These are phyloP conservation scores for Uncinocarpus reesii DNA, from an alignment of 2,329 filamentous ascomycete species.

Conservation along the genomic window DNA sequence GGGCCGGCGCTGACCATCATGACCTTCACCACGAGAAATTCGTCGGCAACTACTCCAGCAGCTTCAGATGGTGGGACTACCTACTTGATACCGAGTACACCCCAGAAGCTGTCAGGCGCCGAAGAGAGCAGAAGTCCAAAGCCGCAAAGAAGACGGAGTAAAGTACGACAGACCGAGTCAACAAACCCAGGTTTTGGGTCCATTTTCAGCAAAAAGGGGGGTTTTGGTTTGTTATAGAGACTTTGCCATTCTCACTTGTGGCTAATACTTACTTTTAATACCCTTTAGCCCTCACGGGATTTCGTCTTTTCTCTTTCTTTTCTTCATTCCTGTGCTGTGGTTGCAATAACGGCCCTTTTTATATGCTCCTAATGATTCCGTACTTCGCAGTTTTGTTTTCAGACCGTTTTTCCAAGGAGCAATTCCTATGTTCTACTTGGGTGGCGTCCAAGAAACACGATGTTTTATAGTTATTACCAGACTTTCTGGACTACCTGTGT, in stretches of 20 bases:
- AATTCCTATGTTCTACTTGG: background rate
- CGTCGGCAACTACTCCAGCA: constrained; percentile 94
- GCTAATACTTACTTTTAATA: constrained; percentile 1
- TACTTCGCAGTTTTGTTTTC: background rate
- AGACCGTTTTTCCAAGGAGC: background rate
- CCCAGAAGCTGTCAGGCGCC: constrained; percentile 71
- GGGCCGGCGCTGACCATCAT: constrained; percentile 94
- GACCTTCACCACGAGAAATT: constrained; percentile 97
- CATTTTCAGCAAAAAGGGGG: background rate
- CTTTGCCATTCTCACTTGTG: background rate
- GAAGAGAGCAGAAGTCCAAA: constrained; percentile 50
- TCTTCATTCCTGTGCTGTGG: background rate
- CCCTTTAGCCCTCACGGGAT: background rate
- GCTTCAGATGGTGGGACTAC: constrained; percentile 99
- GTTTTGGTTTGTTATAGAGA: background rate
- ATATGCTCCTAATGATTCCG: constrained; percentile 10
- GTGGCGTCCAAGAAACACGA: background rate
- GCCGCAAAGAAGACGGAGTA: constrained; percentile 16
- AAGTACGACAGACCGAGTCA: background rate
- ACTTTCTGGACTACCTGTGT: background rate
- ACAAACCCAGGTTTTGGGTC: background rate
- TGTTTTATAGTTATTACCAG: background rate
- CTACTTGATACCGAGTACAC: constrained; percentile 86
- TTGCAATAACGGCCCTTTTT: constrained; percentile 3
- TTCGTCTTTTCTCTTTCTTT: background rate